Evolutionary conservation across 768 basidiomycete genomes (phyloP).

Genomic region (Suillus sp.): DNA sequence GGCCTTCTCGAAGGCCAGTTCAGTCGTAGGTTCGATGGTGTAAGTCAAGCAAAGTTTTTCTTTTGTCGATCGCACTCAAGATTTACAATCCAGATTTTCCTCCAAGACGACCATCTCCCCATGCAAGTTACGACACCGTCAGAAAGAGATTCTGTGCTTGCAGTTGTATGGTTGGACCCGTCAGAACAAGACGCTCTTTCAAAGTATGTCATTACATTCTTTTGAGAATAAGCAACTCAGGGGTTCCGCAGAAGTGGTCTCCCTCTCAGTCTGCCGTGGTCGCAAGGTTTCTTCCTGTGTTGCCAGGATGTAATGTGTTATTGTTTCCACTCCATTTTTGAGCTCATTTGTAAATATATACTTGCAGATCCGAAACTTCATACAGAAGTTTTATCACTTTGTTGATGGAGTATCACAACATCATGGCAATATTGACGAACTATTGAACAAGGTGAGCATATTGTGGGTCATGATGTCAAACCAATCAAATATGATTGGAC

Average conservation of each 20-base stretch:
- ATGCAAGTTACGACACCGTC: conserved; percentile 68
- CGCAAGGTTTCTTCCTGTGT: conserved; percentile 91
- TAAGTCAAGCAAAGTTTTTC: conserved; percentile 36
- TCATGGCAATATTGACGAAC: conserved; percentile 88
- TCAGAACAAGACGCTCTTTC: conserved; percentile 61
- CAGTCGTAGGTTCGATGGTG: conserved; percentile 77
- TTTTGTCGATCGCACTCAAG: conserved; percentile 8
- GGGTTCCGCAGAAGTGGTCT: conserved; percentile 50
- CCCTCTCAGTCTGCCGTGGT: conserved; percentile 88
- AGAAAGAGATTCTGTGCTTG: conserved; percentile 76
- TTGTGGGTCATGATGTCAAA: neutral
- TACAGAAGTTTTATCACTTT: conserved; percentile 95
- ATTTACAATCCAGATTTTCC: conserved; percentile 60
- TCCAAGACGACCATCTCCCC: conserved; percentile 85
- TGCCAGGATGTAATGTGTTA: conserved; percentile 70
- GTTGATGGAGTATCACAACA: conserved; percentile 93
- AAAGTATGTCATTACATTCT: conserved; percentile 41
- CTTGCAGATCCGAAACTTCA: conserved; percentile 77
- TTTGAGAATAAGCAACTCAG: conserved; percentile 2
- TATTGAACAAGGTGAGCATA: conserved; percentile 74
- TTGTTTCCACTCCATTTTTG: neutral
- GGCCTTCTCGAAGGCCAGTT: conserved; percentile 81
- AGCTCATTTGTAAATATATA: conserved; percentile 9
- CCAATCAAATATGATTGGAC: conserved; percentile 5
- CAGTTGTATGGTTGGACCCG: conserved; percentile 80